Evolutionary conservation across 345 rosid species (phyloP).

Genomic region (Acer campestre): DNA sequence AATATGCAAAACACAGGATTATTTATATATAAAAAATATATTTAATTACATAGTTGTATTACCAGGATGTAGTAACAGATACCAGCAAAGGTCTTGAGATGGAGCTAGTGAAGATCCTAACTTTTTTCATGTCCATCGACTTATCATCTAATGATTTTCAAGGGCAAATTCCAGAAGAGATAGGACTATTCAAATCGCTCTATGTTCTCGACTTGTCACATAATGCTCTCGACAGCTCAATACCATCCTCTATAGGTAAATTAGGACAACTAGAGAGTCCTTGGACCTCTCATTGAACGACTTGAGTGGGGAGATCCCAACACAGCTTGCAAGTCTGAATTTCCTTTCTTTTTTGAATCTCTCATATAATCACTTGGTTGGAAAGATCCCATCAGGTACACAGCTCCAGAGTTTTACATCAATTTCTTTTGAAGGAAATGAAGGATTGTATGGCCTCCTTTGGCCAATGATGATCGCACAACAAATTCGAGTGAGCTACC

Average conservation of each 20-base stretch:
- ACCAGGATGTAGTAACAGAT: conserved; percentile 40
- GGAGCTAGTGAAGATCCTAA: conserved; percentile 43
- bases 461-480: neutral
- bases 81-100: conserved; percentile 42
- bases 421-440: conserved; percentile 23
- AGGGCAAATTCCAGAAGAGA: conserved; percentile 35
- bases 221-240: conserved; percentile 21
- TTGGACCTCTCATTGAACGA: conserved; percentile 37
- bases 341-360: conserved; percentile 38
- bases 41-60: too few relatives aligned
- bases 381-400: conserved; percentile 19
- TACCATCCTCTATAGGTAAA: conserved; percentile 18
- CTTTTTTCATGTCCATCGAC: conserved; percentile 43
- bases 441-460: conserved; percentile 27
- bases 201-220: conserved; percentile 34
- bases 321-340: conserved; percentile 17
- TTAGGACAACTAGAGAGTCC: conserved; percentile 32
- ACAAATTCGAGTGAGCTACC: neutral
- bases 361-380: conserved; percentile 32
- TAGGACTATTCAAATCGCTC: conserved; percentile 24
- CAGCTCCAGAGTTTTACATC: conserved; percentile 34
- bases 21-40: too few relatives aligned
- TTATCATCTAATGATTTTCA: conserved; percentile 30
- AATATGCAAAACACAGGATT: too few relatives aligned
- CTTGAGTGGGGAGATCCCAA: conserved; percentile 31